phyloP scores from a whole-genome alignment of 75 land plant species.

The Picea sitchensis region DNA sequence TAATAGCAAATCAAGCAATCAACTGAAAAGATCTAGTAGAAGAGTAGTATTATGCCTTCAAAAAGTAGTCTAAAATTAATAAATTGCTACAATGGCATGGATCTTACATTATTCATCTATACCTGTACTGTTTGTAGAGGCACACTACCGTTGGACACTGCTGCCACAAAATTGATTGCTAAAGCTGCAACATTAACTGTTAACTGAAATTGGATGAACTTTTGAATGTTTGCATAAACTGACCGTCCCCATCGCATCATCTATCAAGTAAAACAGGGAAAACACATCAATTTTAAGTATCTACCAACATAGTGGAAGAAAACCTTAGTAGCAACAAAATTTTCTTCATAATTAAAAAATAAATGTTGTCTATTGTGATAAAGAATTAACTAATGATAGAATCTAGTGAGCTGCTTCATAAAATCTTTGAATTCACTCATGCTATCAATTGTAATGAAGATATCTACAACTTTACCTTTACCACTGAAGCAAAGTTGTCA shows the following conservation, averaged over 20 bases:
- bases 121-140: slow-evolving; percentile 81
- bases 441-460: background rate
- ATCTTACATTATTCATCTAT: background rate
- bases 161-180: slow-evolving; percentile 71
- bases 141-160: slow-evolving; percentile 71
- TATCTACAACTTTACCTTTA: slow-evolving; percentile 34
- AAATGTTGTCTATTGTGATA: background rate
- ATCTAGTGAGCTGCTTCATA: background rate
- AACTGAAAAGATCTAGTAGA: background rate
- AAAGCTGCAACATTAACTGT: slow-evolving; percentile 92
- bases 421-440: background rate
- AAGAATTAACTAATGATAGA: background rate
- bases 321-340: background rate
- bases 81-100: background rate
- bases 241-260: slow-evolving; percentile 85
- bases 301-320: background rate
- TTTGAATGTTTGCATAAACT: slow-evolving; percentile 86
- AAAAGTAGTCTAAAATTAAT: background rate
- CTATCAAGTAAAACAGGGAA: slow-evolving; percentile 26
- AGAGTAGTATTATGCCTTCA: background rate
- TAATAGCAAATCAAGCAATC: background rate
- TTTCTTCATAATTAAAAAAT: background rate
- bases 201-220: slow-evolving; percentile 89
- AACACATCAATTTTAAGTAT: background rate
- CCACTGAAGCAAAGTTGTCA: slow-evolving; percentile 78